Evolutionary conservation across 2,329 filamentous ascomycete species (phyloP).

Genomic region (Mariannaea elegans): DNA sequence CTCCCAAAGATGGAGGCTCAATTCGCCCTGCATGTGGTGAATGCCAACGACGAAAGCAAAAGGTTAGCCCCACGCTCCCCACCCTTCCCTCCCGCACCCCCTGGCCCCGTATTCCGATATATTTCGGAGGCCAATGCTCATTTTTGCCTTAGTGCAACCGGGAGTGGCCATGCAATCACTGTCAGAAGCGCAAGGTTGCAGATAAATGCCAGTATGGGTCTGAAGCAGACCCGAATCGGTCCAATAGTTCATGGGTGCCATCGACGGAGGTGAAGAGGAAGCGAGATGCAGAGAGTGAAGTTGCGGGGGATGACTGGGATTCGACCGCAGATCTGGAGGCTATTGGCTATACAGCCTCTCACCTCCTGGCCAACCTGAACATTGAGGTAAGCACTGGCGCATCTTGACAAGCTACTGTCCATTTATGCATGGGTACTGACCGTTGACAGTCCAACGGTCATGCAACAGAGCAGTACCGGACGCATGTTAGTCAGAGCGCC

Average conservation of each 20-base stretch:
- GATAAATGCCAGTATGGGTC: slow-evolving; percentile 47
- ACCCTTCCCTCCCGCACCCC: background rate
- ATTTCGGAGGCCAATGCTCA: background rate
- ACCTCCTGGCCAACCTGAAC: slow-evolving; percentile 43
- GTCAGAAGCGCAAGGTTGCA: slow-evolving; percentile 50
- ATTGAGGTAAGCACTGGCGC: slow-evolving; percentile 35
- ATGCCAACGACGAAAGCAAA: slow-evolving; percentile 52
- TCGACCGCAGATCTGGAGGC: slow-evolving; percentile 38
- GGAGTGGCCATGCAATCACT: slow-evolving; percentile 51
- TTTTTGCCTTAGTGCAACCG: slow-evolving; percentile 46
- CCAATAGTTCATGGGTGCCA: slow-evolving; percentile 30
- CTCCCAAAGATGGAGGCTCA: background rate
- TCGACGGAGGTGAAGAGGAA: slow-evolving; percentile 34
- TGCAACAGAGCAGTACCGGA: slow-evolving; percentile 2
- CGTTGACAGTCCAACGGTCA: slow-evolving; percentile 22
- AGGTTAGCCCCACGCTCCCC: slow-evolving; percentile 33
- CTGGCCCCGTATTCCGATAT: background rate
- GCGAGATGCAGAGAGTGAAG: slow-evolving; percentile 39
- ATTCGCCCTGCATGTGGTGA: slow-evolving; percentile 53
- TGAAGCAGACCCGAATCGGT: slow-evolving; percentile 27
- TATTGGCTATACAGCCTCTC: slow-evolving; percentile 46
- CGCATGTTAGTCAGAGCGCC: slow-evolving; percentile 33
- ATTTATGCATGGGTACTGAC: background rate
- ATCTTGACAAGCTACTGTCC: background rate
- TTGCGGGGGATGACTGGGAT: slow-evolving; percentile 5